Conservation (phyloP, 305 asterid species). For the Euphrasia arctica region DNA sequence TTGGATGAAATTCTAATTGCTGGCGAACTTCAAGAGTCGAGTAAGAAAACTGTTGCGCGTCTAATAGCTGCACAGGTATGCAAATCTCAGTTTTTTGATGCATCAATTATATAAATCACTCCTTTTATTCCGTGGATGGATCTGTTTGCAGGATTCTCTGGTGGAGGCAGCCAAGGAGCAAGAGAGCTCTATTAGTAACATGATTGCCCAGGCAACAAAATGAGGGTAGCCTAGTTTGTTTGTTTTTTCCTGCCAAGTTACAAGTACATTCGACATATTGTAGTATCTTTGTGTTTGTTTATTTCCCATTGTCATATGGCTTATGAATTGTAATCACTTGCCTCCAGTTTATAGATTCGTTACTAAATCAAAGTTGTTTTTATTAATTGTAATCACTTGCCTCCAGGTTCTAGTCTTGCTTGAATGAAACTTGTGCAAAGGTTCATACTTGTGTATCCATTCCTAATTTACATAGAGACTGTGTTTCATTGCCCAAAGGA, state of each 20-base stretch:
- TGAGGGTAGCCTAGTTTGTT: slow-evolving; percentile 31
- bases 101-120: slow-evolving; percentile 1
- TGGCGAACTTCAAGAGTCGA: slow-evolving; percentile 97
- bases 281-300: slow-evolving; percentile 1
- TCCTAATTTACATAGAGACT: no score
- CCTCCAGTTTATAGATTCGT: neutral
- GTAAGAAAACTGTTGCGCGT: slow-evolving; percentile 96
- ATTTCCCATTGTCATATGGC: slow-evolving; percentile 3
- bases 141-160: slow-evolving; percentile 74
- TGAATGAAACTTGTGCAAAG: no score
- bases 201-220: slow-evolving; percentile 95
- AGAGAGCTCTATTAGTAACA: slow-evolving; percentile 84
- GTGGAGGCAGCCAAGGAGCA: slow-evolving; percentile 98
- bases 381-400: no score
- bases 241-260: no score
- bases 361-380: no score
- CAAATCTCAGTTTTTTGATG: slow-evolving; percentile 14
- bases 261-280: neutral
- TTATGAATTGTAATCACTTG: neutral
- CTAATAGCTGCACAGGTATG: slow-evolving; percentile 89
- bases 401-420: no score
- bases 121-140: neutral
- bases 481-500: no score
- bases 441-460: no score
- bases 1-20: slow-evolving; percentile 94